Evolutionary conservation across 352 stramenopile genomes (phyloP).

Genomic region (Phytophthora macrochlamydospora): DNA sequence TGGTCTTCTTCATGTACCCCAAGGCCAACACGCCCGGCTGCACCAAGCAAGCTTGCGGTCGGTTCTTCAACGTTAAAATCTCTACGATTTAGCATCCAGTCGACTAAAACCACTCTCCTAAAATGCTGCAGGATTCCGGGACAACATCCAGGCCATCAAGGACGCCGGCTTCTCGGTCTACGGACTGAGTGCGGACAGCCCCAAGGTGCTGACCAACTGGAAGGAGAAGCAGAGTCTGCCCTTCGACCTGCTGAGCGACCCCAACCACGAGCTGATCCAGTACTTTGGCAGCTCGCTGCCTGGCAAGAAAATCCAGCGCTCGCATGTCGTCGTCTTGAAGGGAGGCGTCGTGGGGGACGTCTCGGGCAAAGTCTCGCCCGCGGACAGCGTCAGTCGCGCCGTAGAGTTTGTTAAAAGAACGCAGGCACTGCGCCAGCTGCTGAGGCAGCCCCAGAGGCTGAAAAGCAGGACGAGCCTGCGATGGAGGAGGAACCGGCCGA

Average conservation of each 20-base stretch:
- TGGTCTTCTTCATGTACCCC: slow-evolving; percentile 92
- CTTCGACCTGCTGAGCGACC: slow-evolving; percentile 86
- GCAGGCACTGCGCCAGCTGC: slow-evolving; percentile 1
- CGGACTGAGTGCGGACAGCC: slow-evolving; percentile 76
- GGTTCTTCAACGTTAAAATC: slow-evolving; percentile 5
- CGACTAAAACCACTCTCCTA: not conserved
- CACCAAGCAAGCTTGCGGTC: slow-evolving; percentile 88
- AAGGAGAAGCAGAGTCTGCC: slow-evolving; percentile 78
- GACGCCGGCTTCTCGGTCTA: slow-evolving; percentile 83
- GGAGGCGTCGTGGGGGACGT: slow-evolving; percentile 82
- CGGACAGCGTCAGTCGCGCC: slow-evolving; percentile 72
- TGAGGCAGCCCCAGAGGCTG: not conserved
- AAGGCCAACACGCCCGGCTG: slow-evolving; percentile 86
- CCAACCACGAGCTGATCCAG: slow-evolving; percentile 81
- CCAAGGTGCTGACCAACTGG: slow-evolving; percentile 77
- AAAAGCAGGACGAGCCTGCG: slow-evolving; percentile 6
- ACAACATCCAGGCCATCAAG: slow-evolving; percentile 84
- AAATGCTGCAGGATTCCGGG: slow-evolving; percentile 69
- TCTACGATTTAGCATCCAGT: no score
- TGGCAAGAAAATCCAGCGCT: slow-evolving; percentile 82
- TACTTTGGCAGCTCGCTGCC: slow-evolving; percentile 87
- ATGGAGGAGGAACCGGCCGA: slow-evolving; percentile 22
- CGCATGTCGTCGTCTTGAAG: slow-evolving; percentile 84
- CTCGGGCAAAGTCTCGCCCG: slow-evolving; percentile 75
- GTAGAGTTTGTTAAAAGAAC: slow-evolving; percentile 77